Base-by-base conservation (phyloP, 345 rosid genomes). In the Mangifera indica region DNA sequence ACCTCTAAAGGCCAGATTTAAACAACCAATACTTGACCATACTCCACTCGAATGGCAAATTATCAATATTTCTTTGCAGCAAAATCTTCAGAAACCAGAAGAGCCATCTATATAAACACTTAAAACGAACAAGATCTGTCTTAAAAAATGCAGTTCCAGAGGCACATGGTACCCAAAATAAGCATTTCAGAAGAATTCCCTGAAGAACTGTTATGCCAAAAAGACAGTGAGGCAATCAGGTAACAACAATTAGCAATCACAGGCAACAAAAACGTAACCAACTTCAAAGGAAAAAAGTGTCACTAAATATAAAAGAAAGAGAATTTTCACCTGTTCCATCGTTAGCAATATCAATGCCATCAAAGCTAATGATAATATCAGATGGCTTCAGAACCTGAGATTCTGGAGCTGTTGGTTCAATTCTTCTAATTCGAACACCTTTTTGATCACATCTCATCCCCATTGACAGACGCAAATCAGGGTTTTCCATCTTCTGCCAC, bases 401-500 rank as follows among this genome's bases (percentile, higher is more conserved):
- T 74, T 94, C 97, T 24, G 97, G 90, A 56, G 91, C 92, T 1
- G 97, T 92, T 62, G 98, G 98, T 74, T 94, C 98, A 44, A 92
- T 84, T 86, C 97, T 92, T 82, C 92, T 90, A 24, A 94, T 83
- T 22, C 93, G 91, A 18, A 94, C 98, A 48, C 98, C 98, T 82
- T 92, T 94, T 74, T 87, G 90, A 77, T 90, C 85, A 32, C 88
- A 78, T 34, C 54, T 76, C 98, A 94, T 94, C 40, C 97, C 97
- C 89, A 94, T 80, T 69, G 93, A 81, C 78, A 79, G 62, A 26
- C 95, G 89, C 75, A 94, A 72, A 76, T 88, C 96, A 54, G 97
- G 97, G 80, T 94, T 94, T 74, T 94, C 98, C 97, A 94, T 94
- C 85, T 94, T 94, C 83, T 94, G 98, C 98, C 98, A 94, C 78